Evolutionary conservation across 129 eudicot genomes (phyloP).

Genomic region (Tanacetum coccineum): DNA sequence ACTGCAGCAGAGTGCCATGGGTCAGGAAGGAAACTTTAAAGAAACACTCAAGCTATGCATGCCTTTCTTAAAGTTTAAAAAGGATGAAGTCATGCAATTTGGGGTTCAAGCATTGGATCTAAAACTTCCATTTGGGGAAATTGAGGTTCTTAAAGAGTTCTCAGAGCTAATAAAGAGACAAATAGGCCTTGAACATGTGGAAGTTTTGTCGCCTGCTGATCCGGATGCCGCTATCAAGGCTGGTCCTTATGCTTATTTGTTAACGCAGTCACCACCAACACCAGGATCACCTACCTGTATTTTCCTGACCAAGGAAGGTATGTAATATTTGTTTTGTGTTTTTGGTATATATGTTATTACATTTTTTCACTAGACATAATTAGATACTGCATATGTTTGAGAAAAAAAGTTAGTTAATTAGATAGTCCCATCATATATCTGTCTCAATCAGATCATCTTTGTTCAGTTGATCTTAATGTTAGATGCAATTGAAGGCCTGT

Average conservation of each 20-base stretch:
- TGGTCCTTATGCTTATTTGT: constrained; percentile 44
- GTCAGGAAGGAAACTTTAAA: constrained; percentile 55
- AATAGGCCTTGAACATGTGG: constrained; percentile 59
- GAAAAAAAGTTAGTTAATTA: too few relatives aligned
- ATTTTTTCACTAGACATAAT: too few relatives aligned
- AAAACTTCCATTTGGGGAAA: constrained; percentile 75
- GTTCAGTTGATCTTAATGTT: too few relatives aligned
- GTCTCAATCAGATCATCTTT: too few relatives aligned
- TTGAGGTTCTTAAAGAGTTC: constrained; percentile 63
- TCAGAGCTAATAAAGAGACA: constrained; percentile 61
- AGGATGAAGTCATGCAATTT: constrained; percentile 66
- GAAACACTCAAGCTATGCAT: constrained; percentile 71
- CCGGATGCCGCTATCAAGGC: constrained; percentile 47
- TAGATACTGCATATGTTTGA: too few relatives aligned
- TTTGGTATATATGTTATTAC: too few relatives aligned
- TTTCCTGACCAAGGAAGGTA: constrained; percentile 43
- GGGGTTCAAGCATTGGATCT: constrained; percentile 79
- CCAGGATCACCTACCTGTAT: constrained; percentile 83
- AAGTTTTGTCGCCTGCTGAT: constrained; percentile 52
- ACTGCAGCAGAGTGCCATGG: constrained; percentile 39
- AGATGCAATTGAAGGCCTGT: too few relatives aligned
- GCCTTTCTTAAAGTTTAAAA: constrained; percentile 86
- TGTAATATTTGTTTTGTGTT: constrained; percentile 2
- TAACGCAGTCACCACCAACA: constrained; percentile 68
- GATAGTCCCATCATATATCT: too few relatives aligned